Conservation (phyloP, 2,329 filamentous ascomycete species). For the Alternaria conjuncta region DNA sequence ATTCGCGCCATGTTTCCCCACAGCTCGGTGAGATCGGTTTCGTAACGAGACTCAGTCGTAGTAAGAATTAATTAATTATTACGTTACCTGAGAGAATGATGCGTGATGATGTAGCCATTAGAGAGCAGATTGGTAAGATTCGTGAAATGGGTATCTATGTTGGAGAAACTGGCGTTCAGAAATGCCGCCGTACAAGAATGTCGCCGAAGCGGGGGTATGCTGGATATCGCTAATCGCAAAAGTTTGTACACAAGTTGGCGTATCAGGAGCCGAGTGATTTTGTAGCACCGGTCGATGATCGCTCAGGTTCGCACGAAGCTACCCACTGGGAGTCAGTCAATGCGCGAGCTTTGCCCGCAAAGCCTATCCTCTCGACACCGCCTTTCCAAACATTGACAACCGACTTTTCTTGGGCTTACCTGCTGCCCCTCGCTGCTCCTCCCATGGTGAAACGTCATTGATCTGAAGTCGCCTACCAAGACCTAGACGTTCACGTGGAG, state of each 20-base stretch:
- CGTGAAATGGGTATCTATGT: slow-evolving; percentile 14
- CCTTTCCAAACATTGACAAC: slow-evolving; percentile 31
- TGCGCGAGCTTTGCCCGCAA: slow-evolving; percentile 10
- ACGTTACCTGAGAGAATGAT: not conserved
- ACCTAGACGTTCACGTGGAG: slow-evolving; percentile 46
- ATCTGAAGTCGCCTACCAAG: slow-evolving; percentile 44
- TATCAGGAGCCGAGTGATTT: not conserved
- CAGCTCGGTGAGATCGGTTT: not conserved
- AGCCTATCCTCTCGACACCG: slow-evolving; percentile 12
- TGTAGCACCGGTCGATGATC: not conserved
- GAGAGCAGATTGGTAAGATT: not conserved
- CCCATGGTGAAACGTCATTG: slow-evolving; percentile 44
- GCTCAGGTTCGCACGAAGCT: slow-evolving; percentile 8
- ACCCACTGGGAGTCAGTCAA: slow-evolving; percentile 8
- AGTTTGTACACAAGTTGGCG: not conserved
- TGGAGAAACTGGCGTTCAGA: not conserved
- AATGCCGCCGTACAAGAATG: slow-evolving; percentile 1
- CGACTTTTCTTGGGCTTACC: slow-evolving; percentile 41
- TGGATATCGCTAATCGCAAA: slow-evolving; percentile 3
- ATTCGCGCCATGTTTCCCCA: not conserved
- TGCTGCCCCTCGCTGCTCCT: slow-evolving; percentile 18
- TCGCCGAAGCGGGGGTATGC: slow-evolving; percentile 1
- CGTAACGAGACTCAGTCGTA: not conserved
- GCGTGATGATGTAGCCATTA: not conserved
- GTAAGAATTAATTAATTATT: not conserved